Evolutionary conservation across 1,284 basidiomycete species (phyloP).

Genomic region (Exsudoporus floridanus): DNA sequence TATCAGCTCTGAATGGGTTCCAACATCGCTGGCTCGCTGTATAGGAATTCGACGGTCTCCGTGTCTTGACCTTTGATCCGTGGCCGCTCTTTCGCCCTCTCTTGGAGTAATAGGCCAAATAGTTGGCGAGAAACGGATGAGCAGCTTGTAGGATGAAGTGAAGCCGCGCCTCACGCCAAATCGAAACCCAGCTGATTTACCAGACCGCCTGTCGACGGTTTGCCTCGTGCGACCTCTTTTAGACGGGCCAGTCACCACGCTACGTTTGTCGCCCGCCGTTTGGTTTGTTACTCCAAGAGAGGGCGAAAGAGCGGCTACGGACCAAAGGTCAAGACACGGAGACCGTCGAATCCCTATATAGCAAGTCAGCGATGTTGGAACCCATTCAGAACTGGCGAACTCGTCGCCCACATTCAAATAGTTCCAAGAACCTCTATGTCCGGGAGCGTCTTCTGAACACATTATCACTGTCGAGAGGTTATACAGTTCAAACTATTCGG

Average conservation of each 20-base stretch:
- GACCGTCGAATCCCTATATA: neutral
- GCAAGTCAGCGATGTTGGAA: neutral
- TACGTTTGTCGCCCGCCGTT: neutral
- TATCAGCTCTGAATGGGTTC: constrained; percentile 1
- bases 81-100: constrained; percentile 30
- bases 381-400: neutral
- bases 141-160: neutral
- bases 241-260: too few species aligned
- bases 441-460: neutral
- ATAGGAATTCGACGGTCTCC: neutral
- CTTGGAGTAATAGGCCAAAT: constrained; percentile 23
- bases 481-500: constrained; percentile 1
- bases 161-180: too few species aligned
- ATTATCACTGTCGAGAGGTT: constrained; percentile 32
- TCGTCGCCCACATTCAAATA: neutral
- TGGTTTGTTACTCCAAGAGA: constrained; percentile 29
- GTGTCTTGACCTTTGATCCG: constrained; percentile 1
- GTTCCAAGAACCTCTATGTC: neutral
- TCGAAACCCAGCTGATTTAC: too few species aligned
- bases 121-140: neutral
- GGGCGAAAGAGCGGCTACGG: constrained; percentile 25
- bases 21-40: neutral
- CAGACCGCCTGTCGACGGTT: too few species aligned
- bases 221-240: too few species aligned
- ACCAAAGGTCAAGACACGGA: constrained; percentile 1